Evolutionary conservation across 768 basidiomycete genomes (phyloP).

Genomic region (Lyophyllum semitale): DNA sequence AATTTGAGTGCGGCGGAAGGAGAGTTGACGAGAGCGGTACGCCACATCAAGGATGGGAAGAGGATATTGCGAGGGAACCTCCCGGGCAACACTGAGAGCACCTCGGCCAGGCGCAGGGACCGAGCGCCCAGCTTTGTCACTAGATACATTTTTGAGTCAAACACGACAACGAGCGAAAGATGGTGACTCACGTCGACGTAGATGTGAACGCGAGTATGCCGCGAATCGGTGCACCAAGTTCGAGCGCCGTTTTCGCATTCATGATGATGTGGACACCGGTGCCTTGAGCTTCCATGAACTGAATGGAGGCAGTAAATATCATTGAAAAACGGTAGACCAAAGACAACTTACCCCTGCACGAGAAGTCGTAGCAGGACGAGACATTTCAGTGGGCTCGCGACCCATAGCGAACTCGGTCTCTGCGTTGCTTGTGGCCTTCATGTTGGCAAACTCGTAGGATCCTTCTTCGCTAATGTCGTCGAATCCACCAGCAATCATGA

Average conservation of each 20-base stretch:
- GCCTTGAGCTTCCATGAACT: constrained; percentile 98
- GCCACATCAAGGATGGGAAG: constrained; percentile 79
- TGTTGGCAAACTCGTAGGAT: constrained; percentile 98
- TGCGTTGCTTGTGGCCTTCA: constrained; percentile 98
- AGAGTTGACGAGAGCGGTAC: constrained; percentile 91
- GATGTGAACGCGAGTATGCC: constrained; percentile 95
- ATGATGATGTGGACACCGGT: constrained; percentile 97
- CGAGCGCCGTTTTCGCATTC: constrained; percentile 94
- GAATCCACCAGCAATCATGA: constrained; percentile 99
- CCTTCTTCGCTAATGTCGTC: constrained; percentile 99
- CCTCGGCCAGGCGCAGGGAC: constrained; percentile 97
- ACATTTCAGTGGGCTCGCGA: constrained; percentile 98
- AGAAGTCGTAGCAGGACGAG: constrained; percentile 93
- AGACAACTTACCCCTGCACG: constrained; percentile 77
- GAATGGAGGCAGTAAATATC: constrained; percentile 7
- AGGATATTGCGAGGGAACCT: constrained; percentile 78
- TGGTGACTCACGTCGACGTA: constrained; percentile 78
- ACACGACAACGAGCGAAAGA: background rate
- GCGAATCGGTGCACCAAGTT: constrained; percentile 91
- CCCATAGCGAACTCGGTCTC: constrained; percentile 99
- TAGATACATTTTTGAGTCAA: constrained; percentile 29
- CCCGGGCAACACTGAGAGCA: constrained; percentile 84
- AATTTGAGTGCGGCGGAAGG: constrained; percentile 95
- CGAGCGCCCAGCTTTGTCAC: constrained; percentile 98
- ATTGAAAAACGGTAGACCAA: background rate